Evolutionary conservation across 371 early-diverging fungal species (phyloP).

Genomic region (Mortierella sp.): DNA sequence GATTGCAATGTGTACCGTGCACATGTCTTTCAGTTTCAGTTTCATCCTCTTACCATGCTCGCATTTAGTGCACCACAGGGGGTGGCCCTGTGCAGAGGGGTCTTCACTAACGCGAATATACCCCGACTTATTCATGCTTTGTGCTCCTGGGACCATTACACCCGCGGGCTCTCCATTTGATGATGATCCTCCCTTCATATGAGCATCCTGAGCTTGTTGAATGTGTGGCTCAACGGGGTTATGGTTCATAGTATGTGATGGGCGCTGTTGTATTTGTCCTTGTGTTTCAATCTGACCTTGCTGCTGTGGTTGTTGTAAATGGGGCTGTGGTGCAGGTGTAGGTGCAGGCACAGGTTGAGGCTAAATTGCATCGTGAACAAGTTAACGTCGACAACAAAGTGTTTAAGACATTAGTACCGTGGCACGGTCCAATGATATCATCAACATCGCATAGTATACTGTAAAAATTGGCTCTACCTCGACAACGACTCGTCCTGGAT

Average conservation of each 20-base stretch:
- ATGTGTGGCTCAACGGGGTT: conserved; percentile 8
- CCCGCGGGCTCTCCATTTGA: conserved; percentile 10
- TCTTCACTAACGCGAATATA: conserved; percentile 44
- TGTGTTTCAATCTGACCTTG: conserved; percentile 8
- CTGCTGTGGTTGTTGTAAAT: neutral
- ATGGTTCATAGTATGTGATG: neutral
- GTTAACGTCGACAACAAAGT: neutral
- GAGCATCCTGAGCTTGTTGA: conserved; percentile 1
- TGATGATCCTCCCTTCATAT: conserved; percentile 8
- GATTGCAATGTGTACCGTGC: neutral
- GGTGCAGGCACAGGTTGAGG: too few relatives aligned
- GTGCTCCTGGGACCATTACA: conserved; percentile 43
- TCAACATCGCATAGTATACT: neutral
- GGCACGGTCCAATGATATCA: neutral
- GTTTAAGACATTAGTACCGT: neutral
- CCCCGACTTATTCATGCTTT: conserved; percentile 24
- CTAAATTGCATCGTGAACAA: neutral
- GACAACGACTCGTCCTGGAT: conserved; percentile 59
- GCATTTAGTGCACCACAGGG: conserved; percentile 52
- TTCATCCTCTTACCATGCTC: conserved; percentile 36
- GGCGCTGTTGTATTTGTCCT: neutral
- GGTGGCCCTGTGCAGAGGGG: conserved; percentile 34
- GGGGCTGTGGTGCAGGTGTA: neutral
- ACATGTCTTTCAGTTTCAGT: neutral
- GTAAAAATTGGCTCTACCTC: conserved; percentile 25